A percentile compares a stretch with the other conserved stretches of the same genome.
These are phyloP conservation scores for Citrullus colocynthis DNA, from an alignment of 306 rosid genomes.

Conservation along the genomic window DNA sequence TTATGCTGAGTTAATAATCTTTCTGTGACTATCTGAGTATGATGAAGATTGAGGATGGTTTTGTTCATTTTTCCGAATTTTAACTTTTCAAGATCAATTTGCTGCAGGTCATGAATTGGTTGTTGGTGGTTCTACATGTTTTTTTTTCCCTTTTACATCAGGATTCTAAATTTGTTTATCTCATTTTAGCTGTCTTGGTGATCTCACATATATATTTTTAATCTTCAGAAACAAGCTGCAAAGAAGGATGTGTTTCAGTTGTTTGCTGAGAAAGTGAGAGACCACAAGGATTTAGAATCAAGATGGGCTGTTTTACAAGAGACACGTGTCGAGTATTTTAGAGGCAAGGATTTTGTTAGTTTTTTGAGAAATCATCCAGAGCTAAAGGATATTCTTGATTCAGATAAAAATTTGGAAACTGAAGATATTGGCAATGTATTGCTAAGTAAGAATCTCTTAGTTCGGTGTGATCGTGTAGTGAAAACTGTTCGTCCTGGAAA, in stretches of 20 bases:
- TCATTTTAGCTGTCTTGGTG: background rate
- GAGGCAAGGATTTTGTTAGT: slow-evolving; percentile 86
- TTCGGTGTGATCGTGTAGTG: slow-evolving; percentile 91
- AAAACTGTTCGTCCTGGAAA: slow-evolving; percentile 97
- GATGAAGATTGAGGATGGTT: background rate
- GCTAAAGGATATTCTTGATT: slow-evolving; percentile 66
- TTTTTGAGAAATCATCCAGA: slow-evolving; percentile 78
- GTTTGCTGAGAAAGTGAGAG: slow-evolving; percentile 96
- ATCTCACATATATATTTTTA: background rate
- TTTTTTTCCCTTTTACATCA: background rate
- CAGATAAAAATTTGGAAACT: slow-evolving; percentile 55
- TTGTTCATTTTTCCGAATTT: background rate
- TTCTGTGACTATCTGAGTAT: background rate
- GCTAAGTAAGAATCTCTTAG: slow-evolving; percentile 66
- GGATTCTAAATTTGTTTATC: background rate
- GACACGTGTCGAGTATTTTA: slow-evolving; percentile 86
- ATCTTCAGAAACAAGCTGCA: slow-evolving; percentile 58
- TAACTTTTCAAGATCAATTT: background rate
- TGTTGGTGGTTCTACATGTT: background rate
- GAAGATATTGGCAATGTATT: slow-evolving; percentile 66
- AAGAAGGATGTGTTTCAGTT: slow-evolving; percentile 73
- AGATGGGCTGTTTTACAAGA: slow-evolving; percentile 98
- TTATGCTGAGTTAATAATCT: background rate
- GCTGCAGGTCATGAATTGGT: background rate
- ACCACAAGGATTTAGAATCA: slow-evolving; percentile 73